Evolutionary conservation across 768 basidiomycete genomes (phyloP).

Genomic region (Tricholoma terreum): DNA sequence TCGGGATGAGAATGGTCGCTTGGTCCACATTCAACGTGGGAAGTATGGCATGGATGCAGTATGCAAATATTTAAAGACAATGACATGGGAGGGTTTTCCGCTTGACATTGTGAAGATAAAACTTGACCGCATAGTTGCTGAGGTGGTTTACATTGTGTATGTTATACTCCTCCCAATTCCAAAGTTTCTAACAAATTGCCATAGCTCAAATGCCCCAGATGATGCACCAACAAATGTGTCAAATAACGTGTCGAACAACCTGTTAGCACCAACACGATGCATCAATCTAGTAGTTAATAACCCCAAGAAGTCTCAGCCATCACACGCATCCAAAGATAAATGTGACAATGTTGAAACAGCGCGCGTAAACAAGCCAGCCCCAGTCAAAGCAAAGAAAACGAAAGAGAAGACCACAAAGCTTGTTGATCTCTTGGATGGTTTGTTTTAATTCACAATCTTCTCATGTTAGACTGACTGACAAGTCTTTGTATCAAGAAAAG

Average conservation of each 20-base stretch:
- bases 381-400: neutral
- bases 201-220: slow-evolving; percentile 5
- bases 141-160: slow-evolving; percentile 2
- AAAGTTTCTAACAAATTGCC: neutral
- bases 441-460: neutral
- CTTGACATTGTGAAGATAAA: slow-evolving; percentile 9
- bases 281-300: neutral
- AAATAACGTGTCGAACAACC: neutral
- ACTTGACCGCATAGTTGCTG: slow-evolving; percentile 1
- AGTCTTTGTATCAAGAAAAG: neutral
- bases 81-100: slow-evolving; percentile 5
- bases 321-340: neutral
- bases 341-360: neutral
- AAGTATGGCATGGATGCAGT: slow-evolving; percentile 1
- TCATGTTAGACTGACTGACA: neutral
- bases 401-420: neutral
- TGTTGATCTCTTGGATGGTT: neutral
- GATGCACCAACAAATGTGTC: neutral
- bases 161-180: neutral
- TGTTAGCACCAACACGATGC: neutral
- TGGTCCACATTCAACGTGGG: slow-evolving; percentile 1
- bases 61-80: neutral
- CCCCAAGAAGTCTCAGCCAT: neutral
- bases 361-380: neutral
- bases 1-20: neutral